A percentile compares a stretch with the other conserved stretches of the same genome.
Conservation (phyloP, 768 basidiomycete species). For the Ramaria sp. region DNA sequence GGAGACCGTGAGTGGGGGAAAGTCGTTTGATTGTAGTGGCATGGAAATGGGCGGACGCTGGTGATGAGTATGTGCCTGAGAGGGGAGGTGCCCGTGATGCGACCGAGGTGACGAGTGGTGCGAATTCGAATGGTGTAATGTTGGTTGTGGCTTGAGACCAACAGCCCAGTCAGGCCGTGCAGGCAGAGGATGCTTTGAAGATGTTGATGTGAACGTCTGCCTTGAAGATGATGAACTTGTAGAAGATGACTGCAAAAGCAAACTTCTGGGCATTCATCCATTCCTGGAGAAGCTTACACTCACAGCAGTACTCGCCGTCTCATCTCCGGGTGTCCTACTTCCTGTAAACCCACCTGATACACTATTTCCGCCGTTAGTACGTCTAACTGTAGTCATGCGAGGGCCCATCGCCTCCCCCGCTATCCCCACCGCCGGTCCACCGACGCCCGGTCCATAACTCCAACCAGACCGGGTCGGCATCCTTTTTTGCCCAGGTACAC, state of each 20-base stretch:
- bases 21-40: constrained; percentile 50
- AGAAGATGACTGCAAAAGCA: constrained; percentile 50
- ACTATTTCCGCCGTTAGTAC: constrained; percentile 40
- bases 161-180: constrained; percentile 86
- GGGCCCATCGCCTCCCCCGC: constrained; percentile 51
- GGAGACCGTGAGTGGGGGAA: constrained; percentile 47
- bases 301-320: constrained; percentile 67
- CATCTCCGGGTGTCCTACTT: constrained; percentile 58
- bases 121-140: constrained; percentile 37
- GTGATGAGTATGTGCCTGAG: constrained; percentile 21
- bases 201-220: constrained; percentile 61
- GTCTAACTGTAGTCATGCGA: constrained; percentile 40
- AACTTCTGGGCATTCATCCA: constrained; percentile 7
- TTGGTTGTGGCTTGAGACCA: constrained; percentile 64
- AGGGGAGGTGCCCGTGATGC: constrained; percentile 35
- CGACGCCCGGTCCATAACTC: constrained; percentile 60
- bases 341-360: constrained; percentile 36
- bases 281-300: constrained; percentile 23
- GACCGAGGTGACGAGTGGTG: constrained; percentile 34
- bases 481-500: neutral
- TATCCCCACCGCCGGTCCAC: constrained; percentile 31
- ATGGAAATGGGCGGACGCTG: constrained; percentile 22
- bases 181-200: constrained; percentile 70
- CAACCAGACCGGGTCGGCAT: constrained; percentile 37
- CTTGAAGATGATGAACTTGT: constrained; percentile 73